Percentiles rank a stretch among this genome's conserved stretches.
These are phyloP conservation scores for Ophiostoma novo-ulmi DNA, from an alignment of 2,329 filamentous ascomycete species.

Conservation along the genomic window DNA sequence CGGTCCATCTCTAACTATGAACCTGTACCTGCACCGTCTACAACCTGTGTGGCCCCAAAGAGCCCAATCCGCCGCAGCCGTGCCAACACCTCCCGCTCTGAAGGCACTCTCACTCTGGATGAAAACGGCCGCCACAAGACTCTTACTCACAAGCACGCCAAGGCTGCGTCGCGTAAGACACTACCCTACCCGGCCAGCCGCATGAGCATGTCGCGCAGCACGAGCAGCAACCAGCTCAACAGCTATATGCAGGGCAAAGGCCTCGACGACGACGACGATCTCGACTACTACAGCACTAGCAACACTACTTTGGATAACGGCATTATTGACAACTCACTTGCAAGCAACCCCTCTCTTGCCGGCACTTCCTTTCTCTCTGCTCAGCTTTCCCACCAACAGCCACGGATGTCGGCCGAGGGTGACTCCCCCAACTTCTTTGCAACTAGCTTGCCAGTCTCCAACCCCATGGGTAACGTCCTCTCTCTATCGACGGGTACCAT, in stretches of 20 bases:
- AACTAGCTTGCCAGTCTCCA: constrained; percentile 24
- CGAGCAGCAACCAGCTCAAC: constrained; percentile 36
- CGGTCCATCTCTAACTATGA: neutral
- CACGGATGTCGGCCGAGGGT: constrained; percentile 57
- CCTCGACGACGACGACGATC: constrained; percentile 32
- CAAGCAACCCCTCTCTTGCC: constrained; percentile 29
- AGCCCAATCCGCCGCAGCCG: constrained; percentile 33
- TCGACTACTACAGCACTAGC: constrained; percentile 30
- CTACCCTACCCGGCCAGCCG: constrained; percentile 58
- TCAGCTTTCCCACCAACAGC: constrained; percentile 36
- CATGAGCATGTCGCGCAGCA: constrained; percentile 53
- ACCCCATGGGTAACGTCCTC: constrained; percentile 39
- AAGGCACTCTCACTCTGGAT: constrained; percentile 55
- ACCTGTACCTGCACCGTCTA: neutral
- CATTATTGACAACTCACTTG: constrained; percentile 33
- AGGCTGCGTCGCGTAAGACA: constrained; percentile 55
- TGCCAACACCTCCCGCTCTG: constrained; percentile 59
- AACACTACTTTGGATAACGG: constrained; percentile 25
- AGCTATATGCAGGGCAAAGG: neutral
- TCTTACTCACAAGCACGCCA: constrained; percentile 53
- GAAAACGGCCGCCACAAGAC: constrained; percentile 61
- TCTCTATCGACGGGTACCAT: constrained; percentile 52
- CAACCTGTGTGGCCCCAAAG: constrained; percentile 35
- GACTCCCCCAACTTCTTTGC: constrained; percentile 55
- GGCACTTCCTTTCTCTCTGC: constrained; percentile 18